Percentiles rank a stretch among this genome's conserved stretches.
Conservation (phyloP, 2,329 filamentous ascomycete genomes). For the Talaromyces amestolkiae region DNA sequence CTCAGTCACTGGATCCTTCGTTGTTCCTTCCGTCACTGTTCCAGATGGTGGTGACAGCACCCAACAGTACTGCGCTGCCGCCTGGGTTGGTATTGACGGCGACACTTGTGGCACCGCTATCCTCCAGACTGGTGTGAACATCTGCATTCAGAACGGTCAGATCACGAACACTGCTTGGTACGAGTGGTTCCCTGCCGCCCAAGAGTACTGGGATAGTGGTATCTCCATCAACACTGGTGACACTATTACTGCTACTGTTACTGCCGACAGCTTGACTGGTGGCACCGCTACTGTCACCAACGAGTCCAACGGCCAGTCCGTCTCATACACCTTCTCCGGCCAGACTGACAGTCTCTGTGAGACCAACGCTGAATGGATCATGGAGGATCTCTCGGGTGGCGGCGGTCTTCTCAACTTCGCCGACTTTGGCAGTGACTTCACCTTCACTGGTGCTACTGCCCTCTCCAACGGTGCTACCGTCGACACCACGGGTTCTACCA, state of each 20-base stretch:
- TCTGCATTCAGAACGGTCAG: slow-evolving; percentile 43
- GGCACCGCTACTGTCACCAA: slow-evolving; percentile 54
- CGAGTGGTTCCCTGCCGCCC: slow-evolving; percentile 58
- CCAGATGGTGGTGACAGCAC: slow-evolving; percentile 44
- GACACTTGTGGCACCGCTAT: slow-evolving; percentile 56
- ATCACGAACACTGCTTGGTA: slow-evolving; percentile 58
- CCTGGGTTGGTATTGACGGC: slow-evolving; percentile 63
- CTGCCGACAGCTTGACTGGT: slow-evolving; percentile 41
- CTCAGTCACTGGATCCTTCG: slow-evolving; percentile 45
- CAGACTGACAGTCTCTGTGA: slow-evolving; percentile 45
- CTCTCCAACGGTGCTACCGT: slow-evolving; percentile 22
- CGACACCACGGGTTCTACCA: slow-evolving; percentile 20
- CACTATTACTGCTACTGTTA: slow-evolving; percentile 42
- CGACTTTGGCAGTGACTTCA: slow-evolving; percentile 48
- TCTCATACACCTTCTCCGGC: slow-evolving; percentile 51
- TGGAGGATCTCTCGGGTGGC: slow-evolving; percentile 54
- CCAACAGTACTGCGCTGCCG: slow-evolving; percentile 39
- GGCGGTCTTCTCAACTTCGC: slow-evolving; percentile 45
- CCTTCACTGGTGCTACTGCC: slow-evolving; percentile 35
- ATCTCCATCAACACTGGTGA: slow-evolving; percentile 49
- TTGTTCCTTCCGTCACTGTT: slow-evolving; percentile 50
- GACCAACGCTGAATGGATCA: slow-evolving; percentile 63
- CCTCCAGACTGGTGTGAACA: slow-evolving; percentile 59
- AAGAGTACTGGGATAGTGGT: slow-evolving; percentile 52
- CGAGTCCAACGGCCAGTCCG: slow-evolving; percentile 51